Percentiles rank a stretch among this genome's conserved stretches.
Conservation (phyloP, 768 basidiomycete genomes). For the Psilocybe subaeruginosa region DNA sequence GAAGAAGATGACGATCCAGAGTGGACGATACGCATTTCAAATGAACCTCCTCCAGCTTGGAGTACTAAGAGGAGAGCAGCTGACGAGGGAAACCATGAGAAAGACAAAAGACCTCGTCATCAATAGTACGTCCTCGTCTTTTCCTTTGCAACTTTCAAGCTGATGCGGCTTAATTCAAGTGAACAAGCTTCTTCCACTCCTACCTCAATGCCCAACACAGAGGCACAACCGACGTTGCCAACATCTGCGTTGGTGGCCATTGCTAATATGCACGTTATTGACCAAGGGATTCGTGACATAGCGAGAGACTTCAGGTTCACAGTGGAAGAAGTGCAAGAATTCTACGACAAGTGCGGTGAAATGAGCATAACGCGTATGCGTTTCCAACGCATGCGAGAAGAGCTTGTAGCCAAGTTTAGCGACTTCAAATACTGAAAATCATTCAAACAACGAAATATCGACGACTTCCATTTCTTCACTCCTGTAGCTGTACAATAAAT, state of each 20-base stretch:
- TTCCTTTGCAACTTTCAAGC: neutral
- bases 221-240: slow-evolving; percentile 24
- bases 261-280: slow-evolving; percentile 63
- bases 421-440: slow-evolving; percentile 18
- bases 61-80: slow-evolving; percentile 54
- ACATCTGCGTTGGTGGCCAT: slow-evolving; percentile 37
- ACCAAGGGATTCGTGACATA: slow-evolving; percentile 66
- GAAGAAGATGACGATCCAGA: slow-evolving; percentile 65
- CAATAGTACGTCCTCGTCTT: slow-evolving; percentile 34
- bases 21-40: slow-evolving; percentile 70
- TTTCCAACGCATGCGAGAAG: slow-evolving; percentile 70
- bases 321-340: slow-evolving; percentile 75
- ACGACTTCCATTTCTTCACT: neutral
- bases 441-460: no score
- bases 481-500: neutral
- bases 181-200: slow-evolving; percentile 1
- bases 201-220: slow-evolving; percentile 3
- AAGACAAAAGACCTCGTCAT: slow-evolving; percentile 46
- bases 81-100: slow-evolving; percentile 33
- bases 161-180: neutral
- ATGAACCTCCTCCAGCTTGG: slow-evolving; percentile 69
- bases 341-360: slow-evolving; percentile 74
- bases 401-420: slow-evolving; percentile 40
- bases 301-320: slow-evolving; percentile 74
- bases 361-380: slow-evolving; percentile 65